Percentiles rank a stretch among this genome's conserved stretches.
Conservation (phyloP, 306 rosid genomes). For the Biancaea sappan region DNA sequence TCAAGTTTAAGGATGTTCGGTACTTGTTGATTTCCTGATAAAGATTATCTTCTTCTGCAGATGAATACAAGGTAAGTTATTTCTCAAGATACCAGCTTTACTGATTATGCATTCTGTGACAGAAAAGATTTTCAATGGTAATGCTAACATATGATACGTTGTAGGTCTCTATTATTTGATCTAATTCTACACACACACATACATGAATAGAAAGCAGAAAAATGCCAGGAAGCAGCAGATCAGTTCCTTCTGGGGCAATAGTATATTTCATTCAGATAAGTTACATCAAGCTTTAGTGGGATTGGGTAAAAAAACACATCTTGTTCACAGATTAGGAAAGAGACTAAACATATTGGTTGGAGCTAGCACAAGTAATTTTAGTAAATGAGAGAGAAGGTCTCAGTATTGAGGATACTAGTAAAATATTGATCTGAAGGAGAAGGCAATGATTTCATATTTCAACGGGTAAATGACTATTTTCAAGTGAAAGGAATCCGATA, state of each 20-base stretch:
- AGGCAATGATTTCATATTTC: not conserved
- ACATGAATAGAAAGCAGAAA: not conserved
- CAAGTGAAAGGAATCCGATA: not conserved
- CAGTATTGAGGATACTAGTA: too few species aligned
- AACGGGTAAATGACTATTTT: not conserved
- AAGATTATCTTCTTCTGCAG: conserved; percentile 72
- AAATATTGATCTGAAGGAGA: not conserved
- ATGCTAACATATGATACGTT: not conserved
- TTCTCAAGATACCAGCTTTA: conserved; percentile 24
- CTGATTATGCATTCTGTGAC: not conserved
- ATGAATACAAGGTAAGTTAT: conserved; percentile 21
- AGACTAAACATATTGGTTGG: not conserved
- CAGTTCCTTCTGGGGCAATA: not conserved
- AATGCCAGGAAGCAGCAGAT: not conserved
- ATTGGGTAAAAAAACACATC: not conserved
- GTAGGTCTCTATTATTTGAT: not conserved
- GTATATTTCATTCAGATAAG: conserved; percentile 7
- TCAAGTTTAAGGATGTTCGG: conserved; percentile 63
- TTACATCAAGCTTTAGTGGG: not conserved
- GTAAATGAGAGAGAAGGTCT: not conserved
- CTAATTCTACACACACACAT: not conserved
- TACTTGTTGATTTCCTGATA: conserved; percentile 69
- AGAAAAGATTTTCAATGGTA: not conserved
- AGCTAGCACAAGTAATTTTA: not conserved
- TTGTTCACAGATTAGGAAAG: not conserved